A percentile compares a stretch with the other conserved stretches of the same genome.
Conservation (phyloP, 2,329 filamentous ascomycete genomes). For the Trichoderma sp. region DNA sequence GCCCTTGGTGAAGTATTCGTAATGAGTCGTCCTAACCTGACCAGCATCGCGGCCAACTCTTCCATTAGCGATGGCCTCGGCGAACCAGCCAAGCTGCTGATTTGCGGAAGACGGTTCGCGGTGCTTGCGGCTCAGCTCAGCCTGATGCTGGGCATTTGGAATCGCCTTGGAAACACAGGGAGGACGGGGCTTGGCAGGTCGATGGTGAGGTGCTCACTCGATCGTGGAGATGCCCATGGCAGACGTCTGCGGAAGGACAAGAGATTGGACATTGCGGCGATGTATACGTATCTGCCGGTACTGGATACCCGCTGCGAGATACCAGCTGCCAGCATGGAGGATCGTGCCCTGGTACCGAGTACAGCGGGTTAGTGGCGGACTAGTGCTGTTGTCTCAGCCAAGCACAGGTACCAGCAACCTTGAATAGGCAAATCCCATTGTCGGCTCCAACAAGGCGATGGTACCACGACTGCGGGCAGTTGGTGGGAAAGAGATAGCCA, state of each 20-base stretch:
- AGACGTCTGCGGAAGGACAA: background rate
- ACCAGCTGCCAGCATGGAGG: background rate
- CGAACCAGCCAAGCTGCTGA: constrained; percentile 7
- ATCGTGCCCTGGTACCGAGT: background rate
- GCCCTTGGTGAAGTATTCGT: background rate
- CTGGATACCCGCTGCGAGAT: background rate
- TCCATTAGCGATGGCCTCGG: background rate
- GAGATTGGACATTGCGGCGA: background rate
- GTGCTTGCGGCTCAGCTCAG: background rate
- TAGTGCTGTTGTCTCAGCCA: background rate
- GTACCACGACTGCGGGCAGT: background rate
- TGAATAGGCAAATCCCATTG: background rate
- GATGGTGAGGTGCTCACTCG: background rate
- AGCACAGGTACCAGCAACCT: background rate
- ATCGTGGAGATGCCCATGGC: background rate
- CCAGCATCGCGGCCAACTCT: background rate
- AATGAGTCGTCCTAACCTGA: background rate
- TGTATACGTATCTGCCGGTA: background rate
- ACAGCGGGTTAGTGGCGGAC: background rate
- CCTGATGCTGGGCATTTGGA: background rate
- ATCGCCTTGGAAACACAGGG: background rate
- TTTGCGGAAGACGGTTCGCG: background rate
- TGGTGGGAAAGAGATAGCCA: background rate
- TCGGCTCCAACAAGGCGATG: background rate
- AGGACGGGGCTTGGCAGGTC: background rate